Base-by-base conservation (phyloP, 2,329 filamentous ascomycete genomes). In the Fusarium compactum region DNA sequence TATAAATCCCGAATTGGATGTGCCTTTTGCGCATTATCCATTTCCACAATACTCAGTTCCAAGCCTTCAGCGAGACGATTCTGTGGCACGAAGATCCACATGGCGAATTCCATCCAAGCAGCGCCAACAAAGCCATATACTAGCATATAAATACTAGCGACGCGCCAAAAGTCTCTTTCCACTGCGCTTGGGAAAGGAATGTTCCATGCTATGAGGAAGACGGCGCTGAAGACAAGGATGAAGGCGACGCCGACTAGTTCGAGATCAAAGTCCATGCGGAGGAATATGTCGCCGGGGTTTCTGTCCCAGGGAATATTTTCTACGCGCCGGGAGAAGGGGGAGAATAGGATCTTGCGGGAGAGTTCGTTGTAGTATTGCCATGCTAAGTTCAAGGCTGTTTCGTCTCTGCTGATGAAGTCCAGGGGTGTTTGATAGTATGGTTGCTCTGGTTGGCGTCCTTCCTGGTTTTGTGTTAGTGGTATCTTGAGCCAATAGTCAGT, bases 331-430 rank as follows among this genome's bases (percentile, higher is more conserved):
- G 57, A 67, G 22, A 68, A 67, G 1, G 63, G 63, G 0, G 65
- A 58, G 32, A 67, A 58, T 6, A 59, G 18, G 2, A 58, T 20
- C 4, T 44, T 58, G 30, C 58, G 63, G 2, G 38, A 43, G 5
- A 68, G 10, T 20, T 68, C 58, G 32, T 66, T 67, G 25, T 67
- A 67, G 1, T 68, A 68, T 16, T 67, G 58, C 62, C 65, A 68
- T 3, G 30, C 40, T 3, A 63, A 43, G n/a, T 68, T 66, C 3
- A 68, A 10, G 4, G 65, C 58, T 1, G 29, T 67, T 32, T 66
- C 63, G 10, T 67, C 63, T 25, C 65, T 50, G 16, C 62, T 67
- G 9, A 68, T 8, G 14, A 67, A 68, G 25, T 67, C 65, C 0
- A 68, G 3, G 0, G 62, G 62, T 6, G 65, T 58, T 25, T 67